Evolutionary conservation across 257 asterid species (phyloP).

Genomic region (Solanum tarijense): DNA sequence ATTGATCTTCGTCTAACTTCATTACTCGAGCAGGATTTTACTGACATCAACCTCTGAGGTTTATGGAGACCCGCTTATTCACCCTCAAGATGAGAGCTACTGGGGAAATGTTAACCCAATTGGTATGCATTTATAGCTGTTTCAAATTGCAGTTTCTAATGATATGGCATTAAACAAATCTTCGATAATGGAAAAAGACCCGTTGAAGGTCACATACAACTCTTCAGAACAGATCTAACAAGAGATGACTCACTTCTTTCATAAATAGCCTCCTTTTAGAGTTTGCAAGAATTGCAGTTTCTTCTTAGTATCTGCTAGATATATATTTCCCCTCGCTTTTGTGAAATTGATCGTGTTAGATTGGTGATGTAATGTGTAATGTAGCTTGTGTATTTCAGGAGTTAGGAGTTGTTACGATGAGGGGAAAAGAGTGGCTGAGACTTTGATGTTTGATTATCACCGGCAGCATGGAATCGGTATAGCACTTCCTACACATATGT

Average conservation of each 20-base stretch:
- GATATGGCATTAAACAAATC: neutral
- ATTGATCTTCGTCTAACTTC: neutral
- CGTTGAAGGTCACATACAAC: neutral
- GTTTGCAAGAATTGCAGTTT: neutral
- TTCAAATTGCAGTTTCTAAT: neutral
- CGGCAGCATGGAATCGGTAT: conserved; percentile 93
- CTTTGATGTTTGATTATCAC: conserved; percentile 96
- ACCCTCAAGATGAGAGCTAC: conserved; percentile 93
- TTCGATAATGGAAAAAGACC: neutral
- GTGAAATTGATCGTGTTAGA: neutral
- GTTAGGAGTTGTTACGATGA: conserved; percentile 96
- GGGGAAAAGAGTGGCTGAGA: conserved; percentile 94
- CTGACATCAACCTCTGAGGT: conserved; percentile 97
- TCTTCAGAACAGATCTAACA: neutral
- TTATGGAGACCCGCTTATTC: conserved; percentile 90
- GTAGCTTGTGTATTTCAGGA: conserved; percentile 39
- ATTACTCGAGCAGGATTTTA: conserved; percentile 46
- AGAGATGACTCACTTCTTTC: neutral
- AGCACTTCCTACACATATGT: neutral
- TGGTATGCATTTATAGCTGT: conserved; percentile 28
- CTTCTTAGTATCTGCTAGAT: neutral
- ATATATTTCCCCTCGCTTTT: neutral
- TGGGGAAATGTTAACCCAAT: conserved; percentile 99
- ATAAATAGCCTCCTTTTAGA: neutral
- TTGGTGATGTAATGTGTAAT: neutral